These are phyloP conservation scores for Nemania bipapillata DNA, from an alignment of 2,329 filamentous ascomycete genomes.

Conservation along the genomic window DNA sequence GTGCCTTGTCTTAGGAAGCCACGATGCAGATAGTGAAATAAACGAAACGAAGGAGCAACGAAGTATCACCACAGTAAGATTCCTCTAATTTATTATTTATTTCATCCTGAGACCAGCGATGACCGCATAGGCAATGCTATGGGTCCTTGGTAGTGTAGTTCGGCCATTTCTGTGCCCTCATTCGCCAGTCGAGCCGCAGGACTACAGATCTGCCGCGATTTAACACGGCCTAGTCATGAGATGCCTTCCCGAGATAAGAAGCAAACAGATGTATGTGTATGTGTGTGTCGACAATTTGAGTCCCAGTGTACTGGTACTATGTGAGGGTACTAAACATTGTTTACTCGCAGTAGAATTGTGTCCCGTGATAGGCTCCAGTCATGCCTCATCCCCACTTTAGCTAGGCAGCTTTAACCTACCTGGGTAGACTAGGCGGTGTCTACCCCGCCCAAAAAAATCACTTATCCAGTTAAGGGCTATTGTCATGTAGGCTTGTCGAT, in stretches of 20 bases:
- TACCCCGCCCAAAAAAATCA: neutral
- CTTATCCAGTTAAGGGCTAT: neutral
- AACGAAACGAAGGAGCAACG: neutral
- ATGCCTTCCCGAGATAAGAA: conserved; percentile 36
- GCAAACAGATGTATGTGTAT: neutral
- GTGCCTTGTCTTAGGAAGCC: neutral
- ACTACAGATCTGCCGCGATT: conserved; percentile 3
- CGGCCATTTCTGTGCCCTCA: neutral
- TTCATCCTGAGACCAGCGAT: conserved; percentile 13
- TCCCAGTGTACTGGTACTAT: neutral
- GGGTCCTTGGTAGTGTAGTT: conserved; percentile 16
- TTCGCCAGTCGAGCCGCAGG: conserved; percentile 7
- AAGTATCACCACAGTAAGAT: conserved; percentile 1
- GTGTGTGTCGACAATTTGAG: neutral
- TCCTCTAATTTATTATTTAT: neutral
- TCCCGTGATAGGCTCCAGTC: conserved; percentile 4
- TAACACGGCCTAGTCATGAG: conserved; percentile 20
- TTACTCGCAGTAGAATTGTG: neutral
- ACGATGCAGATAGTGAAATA: neutral
- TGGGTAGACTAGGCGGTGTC: neutral
- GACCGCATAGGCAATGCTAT: conserved; percentile 27
- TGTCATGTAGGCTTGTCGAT: neutral
- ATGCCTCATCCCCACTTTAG: neutral
- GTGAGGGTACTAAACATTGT: neutral
- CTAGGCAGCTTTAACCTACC: neutral